Evolutionary conservation across 2,329 filamentous ascomycete genomes (phyloP).

Genomic region (Ophiostoma perfectum): DNA sequence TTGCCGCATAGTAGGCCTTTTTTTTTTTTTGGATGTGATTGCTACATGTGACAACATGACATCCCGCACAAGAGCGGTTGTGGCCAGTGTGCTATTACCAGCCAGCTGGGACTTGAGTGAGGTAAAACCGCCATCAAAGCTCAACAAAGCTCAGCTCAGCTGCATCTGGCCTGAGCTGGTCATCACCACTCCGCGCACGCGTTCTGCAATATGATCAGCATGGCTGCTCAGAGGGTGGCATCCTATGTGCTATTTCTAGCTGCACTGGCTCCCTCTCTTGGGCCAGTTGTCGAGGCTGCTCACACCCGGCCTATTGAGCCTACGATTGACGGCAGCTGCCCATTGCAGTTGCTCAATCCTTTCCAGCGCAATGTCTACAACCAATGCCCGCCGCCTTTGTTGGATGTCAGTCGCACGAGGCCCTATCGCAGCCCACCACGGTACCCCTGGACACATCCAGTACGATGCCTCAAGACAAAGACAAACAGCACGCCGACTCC

Average conservation of each 20-base stretch:
- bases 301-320: background rate
- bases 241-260: background rate
- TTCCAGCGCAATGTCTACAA: background rate
- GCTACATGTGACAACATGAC: background rate
- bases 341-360: background rate
- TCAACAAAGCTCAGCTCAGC: background rate
- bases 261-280: background rate
- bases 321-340: background rate
- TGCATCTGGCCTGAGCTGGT: background rate
- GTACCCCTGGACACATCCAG: constrained; percentile 24
- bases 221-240: background rate
- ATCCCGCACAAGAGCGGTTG: background rate
- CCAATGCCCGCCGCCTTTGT: background rate
- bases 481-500: background rate
- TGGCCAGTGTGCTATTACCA: background rate
- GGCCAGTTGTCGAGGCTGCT: background rate
- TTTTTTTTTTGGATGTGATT: background rate
- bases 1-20: background rate
- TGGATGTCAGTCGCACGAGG: constrained; percentile 18
- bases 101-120: background rate
- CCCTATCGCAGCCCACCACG: constrained; percentile 15
- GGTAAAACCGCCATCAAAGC: background rate
- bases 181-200: background rate
- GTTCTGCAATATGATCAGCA: background rate
- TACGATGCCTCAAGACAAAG: constrained; percentile 18